Evolutionary conservation across 495 filamentous ascomycete genomes (phyloP), one percentile per base, ranked within the genome.

Genomic region (Hamigera avellanea): DNA sequence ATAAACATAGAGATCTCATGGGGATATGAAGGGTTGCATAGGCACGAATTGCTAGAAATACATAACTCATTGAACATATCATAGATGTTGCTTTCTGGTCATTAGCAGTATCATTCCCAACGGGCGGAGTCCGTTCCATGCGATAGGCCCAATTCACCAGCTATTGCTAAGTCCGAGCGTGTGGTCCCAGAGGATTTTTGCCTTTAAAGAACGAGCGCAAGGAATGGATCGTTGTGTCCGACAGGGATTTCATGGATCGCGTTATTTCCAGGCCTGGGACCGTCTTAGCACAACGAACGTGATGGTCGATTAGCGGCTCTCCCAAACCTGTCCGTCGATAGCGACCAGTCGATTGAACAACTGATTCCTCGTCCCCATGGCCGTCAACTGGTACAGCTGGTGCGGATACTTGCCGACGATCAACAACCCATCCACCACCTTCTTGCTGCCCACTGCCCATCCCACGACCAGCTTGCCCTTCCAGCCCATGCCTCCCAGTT

Each of bases 291-390:
- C 6, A 30, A 30, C 28, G 21, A 23, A 6, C n/a, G 28, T 4
- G 14, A 7, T 15, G 4, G n/a, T 30, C 28, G 14, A 30, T 69
- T 50, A 94, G 71, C 76, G 83, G 45, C 73, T 73, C 65, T 87
- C 82, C 86, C 86, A 93, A 62, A 84, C 84, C 71, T 95, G 85
- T 30, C 72, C 75, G 19, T 83, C 84, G 48, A 93, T 82, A 2
- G 84, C 79, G 36, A 91, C 57, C 40, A 94, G 46, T 14, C 87
- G 73, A 61, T 94, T 93, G 49, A 93, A 93, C 36, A 95, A 49
- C 62, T 91, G 80, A 52, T 93, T 82, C 33, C 87, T 52, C 54
- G 81, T 51, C 43, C 69, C 70, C 56, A 89, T 69, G 2, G 85
- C 85, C 13, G 81, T 93, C 1, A 95, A 37, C 37, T 70, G 70